phyloP scores from a whole-genome alignment of 176 grass and related monocot genomes.

The Hyparrhenia diplandra region DNA sequence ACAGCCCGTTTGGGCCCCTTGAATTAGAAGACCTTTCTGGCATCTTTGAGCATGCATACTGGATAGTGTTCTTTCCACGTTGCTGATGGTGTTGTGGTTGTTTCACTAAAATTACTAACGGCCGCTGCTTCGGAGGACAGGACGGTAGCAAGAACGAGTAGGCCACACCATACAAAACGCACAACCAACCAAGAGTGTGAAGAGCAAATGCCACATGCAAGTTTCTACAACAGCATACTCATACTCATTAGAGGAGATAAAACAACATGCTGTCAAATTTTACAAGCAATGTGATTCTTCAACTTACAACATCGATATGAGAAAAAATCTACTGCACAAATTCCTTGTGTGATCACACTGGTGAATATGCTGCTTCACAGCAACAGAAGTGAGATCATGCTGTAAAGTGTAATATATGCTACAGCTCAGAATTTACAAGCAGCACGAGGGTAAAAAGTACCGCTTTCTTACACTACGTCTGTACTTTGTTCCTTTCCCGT shows the following conservation, averaged over 20 bases:
- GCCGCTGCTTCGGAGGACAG: too few species aligned
- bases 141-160: too few species aligned
- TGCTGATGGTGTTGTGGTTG: too few species aligned
- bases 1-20: too few species aligned
- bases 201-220: neutral
- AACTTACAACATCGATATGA: neutral
- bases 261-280: neutral
- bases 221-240: neutral
- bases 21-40: too few species aligned
- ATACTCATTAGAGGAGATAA: neutral
- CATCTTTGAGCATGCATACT: too few species aligned
- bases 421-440: neutral
- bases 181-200: neutral
- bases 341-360: neutral
- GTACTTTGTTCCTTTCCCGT: neutral
- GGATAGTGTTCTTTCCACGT: too few species aligned
- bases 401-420: neutral
- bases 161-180: neutral
- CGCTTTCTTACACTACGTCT: neutral
- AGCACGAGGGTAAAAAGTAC: neutral
- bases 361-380: neutral
- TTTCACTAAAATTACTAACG: too few species aligned
- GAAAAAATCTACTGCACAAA: constrained; percentile 3
- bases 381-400: neutral
- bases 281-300: neutral